Evolutionary conservation across 2,329 filamentous ascomycete species (phyloP), one percentile per base, ranked within the genome.

Genomic region (Hypoxylon sp.): DNA sequence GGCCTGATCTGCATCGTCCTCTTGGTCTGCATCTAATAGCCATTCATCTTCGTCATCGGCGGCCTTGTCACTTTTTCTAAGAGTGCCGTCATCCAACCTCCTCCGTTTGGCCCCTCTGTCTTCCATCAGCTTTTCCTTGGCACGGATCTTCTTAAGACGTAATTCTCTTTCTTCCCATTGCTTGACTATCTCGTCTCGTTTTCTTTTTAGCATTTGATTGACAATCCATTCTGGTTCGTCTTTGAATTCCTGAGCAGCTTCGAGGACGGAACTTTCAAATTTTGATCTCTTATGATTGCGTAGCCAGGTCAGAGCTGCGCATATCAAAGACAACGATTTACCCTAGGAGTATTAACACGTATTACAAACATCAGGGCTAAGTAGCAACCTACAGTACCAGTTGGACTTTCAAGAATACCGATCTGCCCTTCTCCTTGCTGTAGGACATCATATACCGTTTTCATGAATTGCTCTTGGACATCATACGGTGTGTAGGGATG

Each of bases 391-490:
- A 81, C 80, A 56, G 84, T 88, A 70, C 92, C 92, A 30, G 92
- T 97, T n/a, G 92, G 92, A 34, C 90, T 96, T 68, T 97, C 92
- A 34, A 97, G 86, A 31, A 97, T 91, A 20, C 90, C 92, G 35
- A 96, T 79, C 65, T 92, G 90, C 6, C 89, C 87, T 30, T 88
- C 71, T 3, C 82, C 81, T 16, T 65, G 66, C 61, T 95, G 86
- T 17, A 96, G 81, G 53, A 91, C 90, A 38, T 83, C 74, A 67
- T 96, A 96, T 4, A 94, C 80, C 0, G 88, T 82, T 60, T 79
- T 84, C 92, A 97, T 97, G 67, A 97, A 95, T 61, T 93, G 78
- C 32, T 87, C 78, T 66, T 97, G 92, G 31, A 96, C 94, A 42
- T 89, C 81, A 70, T 97, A 97, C 0, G 92, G 92, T 20, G 84